These are phyloP conservation scores for Exserohilum turcica DNA, from an alignment of 2,329 filamentous ascomycete genomes.

Conservation along the genomic window DNA sequence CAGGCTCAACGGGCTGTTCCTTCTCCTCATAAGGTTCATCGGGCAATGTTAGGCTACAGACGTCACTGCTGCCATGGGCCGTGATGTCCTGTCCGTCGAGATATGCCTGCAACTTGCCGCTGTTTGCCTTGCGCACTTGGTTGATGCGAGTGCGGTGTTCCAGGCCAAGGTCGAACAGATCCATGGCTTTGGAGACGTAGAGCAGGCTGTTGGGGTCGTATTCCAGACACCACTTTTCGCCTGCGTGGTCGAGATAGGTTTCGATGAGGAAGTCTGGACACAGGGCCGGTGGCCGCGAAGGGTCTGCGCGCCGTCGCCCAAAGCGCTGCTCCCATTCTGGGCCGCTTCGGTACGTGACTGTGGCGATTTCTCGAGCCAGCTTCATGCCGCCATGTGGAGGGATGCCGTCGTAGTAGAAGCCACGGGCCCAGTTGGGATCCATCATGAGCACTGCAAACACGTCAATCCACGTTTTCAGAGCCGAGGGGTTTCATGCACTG, in stretches of 20 bases:
- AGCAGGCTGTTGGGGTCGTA: constrained; percentile 95
- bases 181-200: constrained; percentile 99
- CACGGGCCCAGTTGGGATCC: constrained; percentile 95
- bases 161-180: constrained; percentile 87
- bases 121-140: constrained; percentile 65
- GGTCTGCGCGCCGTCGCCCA: constrained; percentile 82
- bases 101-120: constrained; percentile 60
- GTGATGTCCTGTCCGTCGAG: constrained; percentile 37
- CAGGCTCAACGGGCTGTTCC: constrained; percentile 52
- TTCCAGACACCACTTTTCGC: constrained; percentile 96
- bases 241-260: constrained; percentile 96
- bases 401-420: constrained; percentile 82
- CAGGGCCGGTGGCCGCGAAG: constrained; percentile 84
- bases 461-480: constrained; percentile 11
- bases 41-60: constrained; percentile 83
- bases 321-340: constrained; percentile 98
- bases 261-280: constrained; percentile 98
- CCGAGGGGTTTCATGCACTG: constrained; percentile 1
- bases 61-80: constrained; percentile 42
- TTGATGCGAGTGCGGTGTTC: constrained; percentile 69
- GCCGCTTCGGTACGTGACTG: constrained; percentile 93
- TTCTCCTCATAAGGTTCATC: constrained; percentile 87
- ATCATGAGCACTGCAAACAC: constrained; percentile 79
- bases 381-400: constrained; percentile 98
- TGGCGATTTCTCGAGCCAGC: constrained; percentile 93